Base-by-base conservation (phyloP, 2,329 filamentous ascomycete species). In the Phyllosticta citribraziliensis region DNA sequence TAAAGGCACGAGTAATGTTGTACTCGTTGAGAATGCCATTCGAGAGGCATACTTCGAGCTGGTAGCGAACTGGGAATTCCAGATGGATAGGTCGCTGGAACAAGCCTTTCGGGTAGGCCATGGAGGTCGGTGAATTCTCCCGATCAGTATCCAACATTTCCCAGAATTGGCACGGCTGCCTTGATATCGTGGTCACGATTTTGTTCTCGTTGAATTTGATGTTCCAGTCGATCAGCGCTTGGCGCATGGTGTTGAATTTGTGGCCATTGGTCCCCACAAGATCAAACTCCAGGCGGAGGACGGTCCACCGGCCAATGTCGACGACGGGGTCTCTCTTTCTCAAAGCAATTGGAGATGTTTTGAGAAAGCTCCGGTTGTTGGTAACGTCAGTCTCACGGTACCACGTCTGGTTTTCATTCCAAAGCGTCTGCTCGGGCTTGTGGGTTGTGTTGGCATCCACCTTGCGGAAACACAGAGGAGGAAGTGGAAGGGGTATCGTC, bases 31-130 rank as follows among this genome's bases (percentile, higher is more conserved):
- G 75, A 24, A 85, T 79, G 0, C 86, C 85, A 27, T 88, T 84
- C 0, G 92, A 96, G n/a, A 97, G 80, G 70, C 93, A 97, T 0
- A 91, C 92, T 72, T 99, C 93, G 0, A 99, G 82, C 70, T 96
- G 91, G 69, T 97, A 99, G 17, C 90, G 83, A 1, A 96, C 83
- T 0, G 84, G 76, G 64, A 91, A 97, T 0, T 83, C 76, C 3
- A 93, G 77, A 64, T 3, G 6, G 5, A 62, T 25, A 12, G 52
- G 40, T 6, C 33, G 11, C 14, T 61, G 22, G 19, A n/a, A 20
- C 8, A 55, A 52, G 17, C 24, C 33, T 19, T 1, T 8, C 6
- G 35, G 53, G 11, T 24, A 51, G 2, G 53, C 57, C 10, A 33
- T 60, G 22, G 9, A 30, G 6, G 19, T 14, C 10, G 52, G 25